phyloP scores from a whole-genome alignment of 2,329 filamentous ascomycete genomes.

The Chrysoporthe austroafricana region DNA sequence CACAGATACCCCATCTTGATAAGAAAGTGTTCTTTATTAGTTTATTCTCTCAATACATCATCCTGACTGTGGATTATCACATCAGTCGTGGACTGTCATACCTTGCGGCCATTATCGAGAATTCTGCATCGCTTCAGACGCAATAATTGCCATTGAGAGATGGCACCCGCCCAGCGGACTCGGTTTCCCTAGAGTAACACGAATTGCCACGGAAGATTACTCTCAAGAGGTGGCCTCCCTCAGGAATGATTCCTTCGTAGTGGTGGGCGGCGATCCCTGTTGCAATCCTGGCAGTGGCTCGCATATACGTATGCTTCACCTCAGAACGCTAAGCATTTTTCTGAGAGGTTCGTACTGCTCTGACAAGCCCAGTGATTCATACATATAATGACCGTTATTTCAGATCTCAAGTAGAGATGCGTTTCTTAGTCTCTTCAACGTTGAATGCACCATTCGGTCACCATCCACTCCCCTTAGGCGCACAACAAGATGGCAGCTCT shows the following conservation, averaged over 20 bases:
- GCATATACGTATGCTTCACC: no score
- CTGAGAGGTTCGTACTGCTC: no score
- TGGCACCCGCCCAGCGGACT: no score
- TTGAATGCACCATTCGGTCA: not conserved
- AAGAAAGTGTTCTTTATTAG: slow-evolving; percentile 7
- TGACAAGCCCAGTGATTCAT: no score
- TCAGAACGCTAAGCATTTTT: no score
- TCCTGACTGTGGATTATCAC: not conserved
- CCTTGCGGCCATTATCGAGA: no score
- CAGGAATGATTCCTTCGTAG: not conserved
- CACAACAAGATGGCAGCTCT: not conserved
- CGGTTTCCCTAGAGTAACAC: no score
- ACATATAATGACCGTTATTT: no score
- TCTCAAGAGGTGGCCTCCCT: not conserved
- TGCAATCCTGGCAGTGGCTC: no score
- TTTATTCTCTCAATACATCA: not conserved
- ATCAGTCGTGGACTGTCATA: not conserved
- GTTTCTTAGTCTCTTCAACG: not conserved
- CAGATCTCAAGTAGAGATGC: not conserved
- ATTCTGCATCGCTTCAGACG: no score
- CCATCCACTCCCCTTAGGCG: not conserved
- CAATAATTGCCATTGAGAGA: no score
- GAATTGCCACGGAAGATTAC: no score
- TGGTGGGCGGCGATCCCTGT: not conserved
- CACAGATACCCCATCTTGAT: slow-evolving; percentile 12